phyloP scores from a whole-genome alignment of 768 basidiomycete species.

The Pleurotus ostreatus region DNA sequence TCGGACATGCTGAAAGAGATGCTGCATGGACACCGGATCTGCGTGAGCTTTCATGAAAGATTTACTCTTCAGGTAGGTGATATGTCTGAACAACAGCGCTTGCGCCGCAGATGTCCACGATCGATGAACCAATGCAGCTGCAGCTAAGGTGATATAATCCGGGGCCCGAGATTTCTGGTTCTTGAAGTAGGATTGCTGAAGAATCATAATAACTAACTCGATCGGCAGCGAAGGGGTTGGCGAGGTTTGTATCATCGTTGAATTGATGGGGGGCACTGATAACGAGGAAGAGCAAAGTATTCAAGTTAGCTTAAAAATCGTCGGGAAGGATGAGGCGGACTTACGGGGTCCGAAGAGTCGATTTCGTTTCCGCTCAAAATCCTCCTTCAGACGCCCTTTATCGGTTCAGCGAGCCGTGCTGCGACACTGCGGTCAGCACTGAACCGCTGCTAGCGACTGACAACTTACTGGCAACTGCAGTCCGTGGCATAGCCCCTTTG shows the following conservation, averaged over 20 bases:
- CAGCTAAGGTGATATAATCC: conserved; percentile 11
- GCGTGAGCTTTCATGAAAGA: neutral
- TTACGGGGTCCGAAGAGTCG: too few species aligned
- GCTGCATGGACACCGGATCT: neutral
- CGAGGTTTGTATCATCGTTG: too few species aligned
- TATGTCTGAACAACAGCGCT: conserved; percentile 22
- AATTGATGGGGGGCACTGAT: too few species aligned
- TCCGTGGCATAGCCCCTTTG: conserved; percentile 8
- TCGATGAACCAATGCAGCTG: conserved; percentile 21
- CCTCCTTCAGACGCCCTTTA: too few species aligned
- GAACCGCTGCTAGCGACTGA: neutral
- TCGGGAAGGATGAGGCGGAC: too few species aligned
- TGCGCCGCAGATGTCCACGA: conserved; percentile 24
- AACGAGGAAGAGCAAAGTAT: too few species aligned
- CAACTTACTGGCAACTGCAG: neutral
- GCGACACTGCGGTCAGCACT: neutral
- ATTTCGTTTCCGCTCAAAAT: too few species aligned
- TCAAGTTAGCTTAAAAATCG: too few species aligned
- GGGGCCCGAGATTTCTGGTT: conserved; percentile 9
- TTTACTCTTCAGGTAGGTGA: conserved; percentile 7
- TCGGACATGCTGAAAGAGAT: conserved; percentile 1
- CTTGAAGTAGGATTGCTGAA: conserved; percentile 13
- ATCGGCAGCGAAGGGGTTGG: conserved; percentile 2
- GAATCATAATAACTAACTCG: conserved; percentile 11
- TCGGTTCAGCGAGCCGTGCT: neutral